Evolutionary conservation across 371 early-diverging fungal genomes (phyloP), one percentile per base, ranked within the genome.

Genomic region (Actinomortierella wolfii): DNA sequence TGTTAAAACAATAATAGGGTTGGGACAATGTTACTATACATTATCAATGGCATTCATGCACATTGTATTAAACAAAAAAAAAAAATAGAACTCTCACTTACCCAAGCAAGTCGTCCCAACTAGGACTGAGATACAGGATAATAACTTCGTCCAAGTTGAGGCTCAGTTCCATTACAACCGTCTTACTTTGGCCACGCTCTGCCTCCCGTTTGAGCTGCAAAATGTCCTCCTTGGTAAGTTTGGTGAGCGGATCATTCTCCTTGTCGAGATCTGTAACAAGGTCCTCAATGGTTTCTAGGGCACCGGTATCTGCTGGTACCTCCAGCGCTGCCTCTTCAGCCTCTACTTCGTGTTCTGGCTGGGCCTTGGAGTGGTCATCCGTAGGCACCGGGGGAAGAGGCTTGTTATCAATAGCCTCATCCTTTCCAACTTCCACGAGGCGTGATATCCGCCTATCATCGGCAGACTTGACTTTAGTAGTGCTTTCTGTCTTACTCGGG

Each of bases 91-190:
- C 42, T 24, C 13, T 14, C 34, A 56, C 71, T 70, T 80, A 87
- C 88, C 85, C 86, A 34, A 84, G 63, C 0, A 85, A 75, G 46
- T 82, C 78, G 13, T 79, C 58, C 87, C 87, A 87, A 25, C 83
- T 82, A 21, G 86, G 87, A 44, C 87, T 87, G 24, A 87, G 68
- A 57, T 87, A 86, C 26, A 81, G 76, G 7, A 88, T 68, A 21
- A 67, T 53, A 20, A 75, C 56, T 8, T 79, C 79, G 1, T 77
- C 57, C 54, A 54, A 57, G 26, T 73, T 77, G 18, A 88, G 71
- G 54, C 80, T 82, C 14, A 88, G 75, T 44, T 88, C 88, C 85
- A 88, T 83, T 45, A 88, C 80, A 49, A 86, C 78, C 1, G 83
- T 88, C 54, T 69, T 78, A 53, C 81, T 84, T 54, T 86, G 83